Percentiles rank a stretch among this genome's conserved stretches.
Conservation (phyloP, 1,284 basidiomycete species). For the Xerocomus nothofagi region DNA sequence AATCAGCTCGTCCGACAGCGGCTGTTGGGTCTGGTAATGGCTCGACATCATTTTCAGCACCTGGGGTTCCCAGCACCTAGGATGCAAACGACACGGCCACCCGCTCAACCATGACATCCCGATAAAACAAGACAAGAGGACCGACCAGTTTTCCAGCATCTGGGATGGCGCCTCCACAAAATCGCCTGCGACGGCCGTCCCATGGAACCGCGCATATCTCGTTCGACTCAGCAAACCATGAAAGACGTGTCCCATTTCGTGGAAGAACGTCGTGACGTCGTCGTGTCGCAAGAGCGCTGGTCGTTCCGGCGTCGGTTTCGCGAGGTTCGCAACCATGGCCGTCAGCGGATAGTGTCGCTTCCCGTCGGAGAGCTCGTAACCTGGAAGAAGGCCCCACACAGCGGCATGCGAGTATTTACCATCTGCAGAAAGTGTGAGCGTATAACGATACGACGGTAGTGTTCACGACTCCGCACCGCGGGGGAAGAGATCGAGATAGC, state of each 20-base stretch:
- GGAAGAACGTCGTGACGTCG: conserved; percentile 80
- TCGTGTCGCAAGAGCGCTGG: conserved; percentile 83
- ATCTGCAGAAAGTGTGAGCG: conserved; percentile 38
- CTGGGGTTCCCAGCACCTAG: conserved; percentile 75
- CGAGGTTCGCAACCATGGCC: conserved; percentile 87
- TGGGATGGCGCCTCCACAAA: conserved; percentile 88
- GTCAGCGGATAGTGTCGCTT: conserved; percentile 69
- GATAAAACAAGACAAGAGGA: neutral
- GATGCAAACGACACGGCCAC: neutral
- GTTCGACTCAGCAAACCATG: conserved; percentile 77
- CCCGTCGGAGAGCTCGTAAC: conserved; percentile 54
- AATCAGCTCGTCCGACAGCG: conserved; percentile 70
- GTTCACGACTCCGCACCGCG: conserved; percentile 48
- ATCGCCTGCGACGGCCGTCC: conserved; percentile 75
- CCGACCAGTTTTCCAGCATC: conserved; percentile 88
- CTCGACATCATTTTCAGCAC: conserved; percentile 68
- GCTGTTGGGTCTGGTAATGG: conserved; percentile 73
- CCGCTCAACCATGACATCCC: neutral
- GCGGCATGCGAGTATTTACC: conserved; percentile 86
- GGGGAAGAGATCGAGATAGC: conserved; percentile 86
- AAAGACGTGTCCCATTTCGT: conserved; percentile 87
- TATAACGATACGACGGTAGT: neutral
- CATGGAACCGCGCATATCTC: conserved; percentile 75
- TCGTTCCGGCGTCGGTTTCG: conserved; percentile 76
- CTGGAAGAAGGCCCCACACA: conserved; percentile 73